Evolutionary conservation across 2,329 filamentous ascomycete genomes (phyloP).

Genomic region (Cladosporium sp.): DNA sequence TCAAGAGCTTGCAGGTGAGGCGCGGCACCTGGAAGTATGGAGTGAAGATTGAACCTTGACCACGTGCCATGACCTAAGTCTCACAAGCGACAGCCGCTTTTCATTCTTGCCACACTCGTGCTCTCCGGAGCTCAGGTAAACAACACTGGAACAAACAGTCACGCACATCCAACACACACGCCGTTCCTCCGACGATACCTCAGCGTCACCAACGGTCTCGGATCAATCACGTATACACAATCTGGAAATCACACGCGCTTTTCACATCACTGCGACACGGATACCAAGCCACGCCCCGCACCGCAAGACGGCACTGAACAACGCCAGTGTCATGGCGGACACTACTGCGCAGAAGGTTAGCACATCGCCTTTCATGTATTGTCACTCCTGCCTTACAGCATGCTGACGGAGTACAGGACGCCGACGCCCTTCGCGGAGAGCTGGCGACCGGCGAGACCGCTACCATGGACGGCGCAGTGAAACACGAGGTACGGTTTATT

Average conservation of each 20-base stretch:
- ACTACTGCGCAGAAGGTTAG: neutral
- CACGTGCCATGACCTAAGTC: neutral
- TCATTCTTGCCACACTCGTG: too few relatives aligned
- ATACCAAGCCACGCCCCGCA: neutral
- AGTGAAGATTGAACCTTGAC: neutral
- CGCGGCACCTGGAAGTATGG: neutral
- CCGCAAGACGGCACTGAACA: neutral
- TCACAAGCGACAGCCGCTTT: too few relatives aligned
- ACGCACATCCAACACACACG: too few relatives aligned
- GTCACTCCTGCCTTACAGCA: neutral
- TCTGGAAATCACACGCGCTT: too few relatives aligned
- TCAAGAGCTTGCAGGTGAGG: neutral
- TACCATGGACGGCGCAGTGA: neutral
- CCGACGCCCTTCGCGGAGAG: neutral
- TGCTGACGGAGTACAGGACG: neutral
- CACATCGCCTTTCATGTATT: neutral
- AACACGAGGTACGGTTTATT: neutral
- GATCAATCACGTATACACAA: too few relatives aligned
- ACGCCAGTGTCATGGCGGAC: neutral
- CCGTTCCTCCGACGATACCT: too few relatives aligned
- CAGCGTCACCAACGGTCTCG: too few relatives aligned
- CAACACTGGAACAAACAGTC: too few relatives aligned
- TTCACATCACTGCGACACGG: neutral
- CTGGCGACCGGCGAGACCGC: neutral
- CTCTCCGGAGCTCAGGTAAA: too few relatives aligned